Evolutionary conservation across 176 grass and related monocot genomes (phyloP).

Genomic region (Hyparrhenia diplandra): DNA sequence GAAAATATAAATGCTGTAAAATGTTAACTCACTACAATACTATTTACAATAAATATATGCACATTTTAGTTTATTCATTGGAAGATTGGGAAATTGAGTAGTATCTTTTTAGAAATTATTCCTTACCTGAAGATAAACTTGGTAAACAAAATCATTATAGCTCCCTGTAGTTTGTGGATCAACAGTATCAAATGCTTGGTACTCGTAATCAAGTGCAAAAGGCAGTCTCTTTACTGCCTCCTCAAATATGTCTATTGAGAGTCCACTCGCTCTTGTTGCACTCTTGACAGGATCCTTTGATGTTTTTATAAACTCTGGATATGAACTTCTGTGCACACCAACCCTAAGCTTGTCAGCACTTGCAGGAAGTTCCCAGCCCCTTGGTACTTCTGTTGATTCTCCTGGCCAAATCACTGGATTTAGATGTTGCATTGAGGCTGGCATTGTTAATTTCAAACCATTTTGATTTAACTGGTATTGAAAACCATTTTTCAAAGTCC

Average conservation of each 20-base stretch:
- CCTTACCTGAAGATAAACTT: slow-evolving; percentile 37
- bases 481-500: slow-evolving; percentile 10
- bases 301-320: slow-evolving; percentile 10
- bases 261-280: slow-evolving; percentile 8
- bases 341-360: slow-evolving; percentile 26
- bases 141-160: slow-evolving; percentile 34
- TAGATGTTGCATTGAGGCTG: background rate
- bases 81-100: background rate
- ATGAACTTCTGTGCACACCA: slow-evolving; percentile 14
- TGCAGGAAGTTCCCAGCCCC: slow-evolving; percentile 36
- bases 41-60: background rate
- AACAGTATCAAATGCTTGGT: slow-evolving; percentile 4
- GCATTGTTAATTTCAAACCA: background rate
- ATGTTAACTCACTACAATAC: background rate
- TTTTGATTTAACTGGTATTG: background rate
- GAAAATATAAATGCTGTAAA: background rate
- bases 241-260: slow-evolving; percentile 35
- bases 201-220: slow-evolving; percentile 32
- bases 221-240: slow-evolving; percentile 26
- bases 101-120: background rate
- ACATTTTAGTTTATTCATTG: background rate
- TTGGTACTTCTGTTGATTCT: slow-evolving; percentile 29
- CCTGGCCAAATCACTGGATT: slow-evolving; percentile 46
- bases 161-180: background rate
- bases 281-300: slow-evolving; percentile 16